Base-by-base conservation (phyloP, 2,329 filamentous ascomycete species). In the Arthrobotrys iridis region DNA sequence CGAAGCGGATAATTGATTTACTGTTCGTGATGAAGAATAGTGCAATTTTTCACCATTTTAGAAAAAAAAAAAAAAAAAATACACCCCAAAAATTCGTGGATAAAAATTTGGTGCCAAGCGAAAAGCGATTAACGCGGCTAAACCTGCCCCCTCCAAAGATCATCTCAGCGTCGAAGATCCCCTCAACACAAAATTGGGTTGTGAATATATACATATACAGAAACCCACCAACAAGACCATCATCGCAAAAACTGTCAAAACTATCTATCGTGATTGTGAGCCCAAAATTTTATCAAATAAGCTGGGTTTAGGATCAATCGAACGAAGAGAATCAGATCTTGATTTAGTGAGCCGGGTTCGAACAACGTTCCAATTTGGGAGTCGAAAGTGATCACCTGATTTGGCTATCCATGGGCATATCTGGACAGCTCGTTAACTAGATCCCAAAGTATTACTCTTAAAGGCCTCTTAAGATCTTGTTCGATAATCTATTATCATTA, bases 121-220 rank as follows among this genome's bases (percentile, higher is more conserved):
- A 55, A 41, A 20, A 41, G 65, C 55, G 65, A 70, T 70, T 70
- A 62, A 18, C 55, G 65, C 65, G 65, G 55, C 20, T 52, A 70
- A 55, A 55, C 50, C 18, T 55, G 50, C 50, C 30, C 3, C 30
- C n/a, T n/a, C n/a, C n/a, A n/a, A n/a, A n/a, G n/a, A n/a, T 55
- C 3, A 55, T 55, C 26, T 30, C n/a, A n/a, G n/a, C n/a, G n/a
- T n/a, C 45, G 43, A 30, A 26, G 26, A 13, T 35, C n/a, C 5
- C n/a, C 46, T 13, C 50, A 55, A 55, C 30, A 37, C 48, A 55
- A 35, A 33, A 48, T 24, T 8, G 1, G 11, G 24, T 10, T 20
- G 33, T 13, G 10, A 37, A 37, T 37, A 37, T 37, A 37, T n/a
- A n/a, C n/a, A n/a, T n/a, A n/a, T n/a, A n/a, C n/a, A n/a, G n/a